Evolutionary conservation across 1,139 yeast species (phyloP).

Genomic region (Nakaseomyces sp.): DNA sequence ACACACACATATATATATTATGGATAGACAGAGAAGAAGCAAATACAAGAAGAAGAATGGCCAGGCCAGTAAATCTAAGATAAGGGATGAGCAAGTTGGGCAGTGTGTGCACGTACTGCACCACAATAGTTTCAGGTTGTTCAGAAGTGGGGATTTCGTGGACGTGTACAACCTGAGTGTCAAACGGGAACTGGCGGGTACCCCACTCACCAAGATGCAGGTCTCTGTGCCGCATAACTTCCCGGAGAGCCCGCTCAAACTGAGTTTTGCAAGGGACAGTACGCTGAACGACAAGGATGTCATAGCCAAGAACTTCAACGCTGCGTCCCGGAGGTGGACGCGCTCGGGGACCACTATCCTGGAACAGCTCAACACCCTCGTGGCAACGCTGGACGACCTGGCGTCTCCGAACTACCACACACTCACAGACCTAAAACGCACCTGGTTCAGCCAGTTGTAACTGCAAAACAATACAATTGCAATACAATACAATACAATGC

Average conservation of each 20-base stretch:
- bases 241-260: neutral
- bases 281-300: too few relatives aligned
- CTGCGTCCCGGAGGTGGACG: too few relatives aligned
- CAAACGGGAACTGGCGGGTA: neutral
- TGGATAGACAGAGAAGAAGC: neutral
- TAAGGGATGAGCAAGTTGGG: constrained; percentile 1
- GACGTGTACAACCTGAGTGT: constrained; percentile 1
- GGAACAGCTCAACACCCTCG: constrained; percentile 1
- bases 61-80: neutral
- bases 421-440: neutral
- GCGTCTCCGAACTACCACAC: neutral
- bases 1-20: too few relatives aligned
- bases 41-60: neutral
- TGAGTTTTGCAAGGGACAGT: neutral
- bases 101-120: neutral
- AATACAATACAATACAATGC: neutral
- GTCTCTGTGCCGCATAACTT: constrained; percentile 4
- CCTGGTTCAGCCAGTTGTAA: neutral
- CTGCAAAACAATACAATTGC: neutral
- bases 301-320: neutral
- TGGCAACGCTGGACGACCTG: neutral
- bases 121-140: neutral
- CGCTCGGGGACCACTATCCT: neutral
- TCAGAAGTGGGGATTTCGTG: neutral
- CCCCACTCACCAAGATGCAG: neutral